Percentiles rank a stretch among this genome's conserved stretches.
These are phyloP conservation scores for Cercophora sp. DNA, from an alignment of 495 filamentous ascomycete genomes.

Conservation along the genomic window DNA sequence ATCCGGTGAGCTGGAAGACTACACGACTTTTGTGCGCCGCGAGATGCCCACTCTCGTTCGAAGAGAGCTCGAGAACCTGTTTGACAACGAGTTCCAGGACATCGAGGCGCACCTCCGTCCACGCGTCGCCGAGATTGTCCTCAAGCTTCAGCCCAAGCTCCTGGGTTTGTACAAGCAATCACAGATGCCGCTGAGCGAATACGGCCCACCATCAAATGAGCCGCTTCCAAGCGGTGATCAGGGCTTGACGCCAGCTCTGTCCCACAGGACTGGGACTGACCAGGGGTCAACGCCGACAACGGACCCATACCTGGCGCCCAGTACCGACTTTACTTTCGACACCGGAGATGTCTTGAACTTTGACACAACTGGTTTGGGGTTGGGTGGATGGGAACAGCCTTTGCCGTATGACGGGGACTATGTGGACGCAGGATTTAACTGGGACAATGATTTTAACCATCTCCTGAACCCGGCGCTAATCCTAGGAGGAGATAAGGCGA, in stretches of 20 bases:
- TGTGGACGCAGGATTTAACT: no score
- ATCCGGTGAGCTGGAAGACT: constrained; percentile 25
- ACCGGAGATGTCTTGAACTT: not conserved
- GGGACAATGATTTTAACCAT: no score
- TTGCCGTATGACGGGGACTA: no score
- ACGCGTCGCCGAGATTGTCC: constrained; percentile 23
- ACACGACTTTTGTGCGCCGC: constrained; percentile 22
- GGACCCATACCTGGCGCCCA: not conserved
- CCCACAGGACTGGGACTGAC: constrained; percentile 3
- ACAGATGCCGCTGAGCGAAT: constrained; percentile 26
- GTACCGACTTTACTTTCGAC: not conserved
- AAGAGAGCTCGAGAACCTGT: constrained; percentile 25
- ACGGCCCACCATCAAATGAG: constrained; percentile 13
- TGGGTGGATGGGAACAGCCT: not conserved
- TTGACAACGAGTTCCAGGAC: constrained; percentile 21
- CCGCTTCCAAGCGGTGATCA: not conserved
- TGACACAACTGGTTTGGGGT: not conserved
- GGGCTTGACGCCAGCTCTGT: not conserved
- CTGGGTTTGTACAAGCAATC: constrained; percentile 25
- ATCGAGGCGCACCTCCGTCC: constrained; percentile 22
- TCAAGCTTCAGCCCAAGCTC: constrained; percentile 22
- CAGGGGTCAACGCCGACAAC: no score
- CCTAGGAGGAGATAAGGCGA: no score
- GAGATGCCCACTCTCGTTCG: constrained; percentile 31
- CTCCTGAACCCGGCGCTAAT: no score